Evolutionary conservation across 2,329 filamentous ascomycete species (phyloP).

Genomic region (Chaetomiaceae sp.): DNA sequence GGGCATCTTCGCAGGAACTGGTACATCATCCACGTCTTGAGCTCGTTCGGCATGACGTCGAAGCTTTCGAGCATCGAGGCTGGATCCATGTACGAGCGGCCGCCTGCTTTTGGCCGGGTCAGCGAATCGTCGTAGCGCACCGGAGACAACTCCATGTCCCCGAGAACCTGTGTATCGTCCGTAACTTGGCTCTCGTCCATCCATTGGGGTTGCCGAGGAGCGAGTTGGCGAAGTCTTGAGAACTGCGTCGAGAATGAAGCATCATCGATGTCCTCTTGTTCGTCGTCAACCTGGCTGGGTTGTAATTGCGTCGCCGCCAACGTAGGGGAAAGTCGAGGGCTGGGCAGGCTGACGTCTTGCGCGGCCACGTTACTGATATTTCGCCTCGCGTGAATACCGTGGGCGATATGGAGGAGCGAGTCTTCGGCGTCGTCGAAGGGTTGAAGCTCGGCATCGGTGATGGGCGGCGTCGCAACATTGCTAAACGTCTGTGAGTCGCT

Average conservation of each 20-base stretch:
- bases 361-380: slow-evolving; percentile 63
- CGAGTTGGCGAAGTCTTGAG: slow-evolving; percentile 31
- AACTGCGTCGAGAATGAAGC: slow-evolving; percentile 29
- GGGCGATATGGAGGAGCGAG: slow-evolving; percentile 40
- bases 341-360: slow-evolving; percentile 88
- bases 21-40: slow-evolving; percentile 96
- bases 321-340: slow-evolving; percentile 88
- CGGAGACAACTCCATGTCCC: slow-evolving; percentile 24
- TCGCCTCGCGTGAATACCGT: slow-evolving; percentile 42
- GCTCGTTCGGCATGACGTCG: slow-evolving; percentile 79
- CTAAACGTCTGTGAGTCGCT: slow-evolving; percentile 56
- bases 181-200: slow-evolving; percentile 38
- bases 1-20: slow-evolving; percentile 85
- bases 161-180: slow-evolving; percentile 28
- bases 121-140: slow-evolving; percentile 24
- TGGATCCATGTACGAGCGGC: slow-evolving; percentile 63
- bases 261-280: slow-evolving; percentile 34
- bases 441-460: slow-evolving; percentile 65
- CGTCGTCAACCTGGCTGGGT: slow-evolving; percentile 37
- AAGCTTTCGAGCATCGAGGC: slow-evolving; percentile 82
- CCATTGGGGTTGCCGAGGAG: slow-evolving; percentile 28
- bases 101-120: slow-evolving; percentile 6
- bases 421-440: slow-evolving; percentile 49
- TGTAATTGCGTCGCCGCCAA: slow-evolving; percentile 62
- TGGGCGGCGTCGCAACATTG: slow-evolving; percentile 66